These are phyloP conservation scores for Anacardium occidentale DNA, from an alignment of 345 rosid genomes.

Conservation along the genomic window DNA sequence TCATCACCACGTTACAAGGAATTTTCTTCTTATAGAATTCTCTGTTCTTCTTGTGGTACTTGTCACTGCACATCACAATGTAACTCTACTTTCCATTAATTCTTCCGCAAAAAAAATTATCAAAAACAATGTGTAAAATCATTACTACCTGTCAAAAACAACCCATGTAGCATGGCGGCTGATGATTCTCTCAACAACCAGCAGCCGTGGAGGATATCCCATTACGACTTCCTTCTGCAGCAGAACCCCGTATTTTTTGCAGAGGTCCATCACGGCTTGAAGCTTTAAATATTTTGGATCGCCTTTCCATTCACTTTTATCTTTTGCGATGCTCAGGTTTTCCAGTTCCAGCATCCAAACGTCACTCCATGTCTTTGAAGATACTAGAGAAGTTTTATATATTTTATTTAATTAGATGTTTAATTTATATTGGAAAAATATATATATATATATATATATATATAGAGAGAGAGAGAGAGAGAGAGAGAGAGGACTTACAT, in stretches of 20 bases:
- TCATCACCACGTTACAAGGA: conserved; percentile 48
- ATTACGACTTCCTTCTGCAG: conserved; percentile 47
- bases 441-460: too few relatives aligned
- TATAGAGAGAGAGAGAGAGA: not conserved
- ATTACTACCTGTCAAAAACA: conserved; percentile 39
- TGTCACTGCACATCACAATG: conserved; percentile 9
- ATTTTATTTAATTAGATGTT: too few relatives aligned
- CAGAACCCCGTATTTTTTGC: conserved; percentile 39
- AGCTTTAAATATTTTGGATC: conserved; percentile 42
- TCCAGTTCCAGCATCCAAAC: conserved; percentile 50
- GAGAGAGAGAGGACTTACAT: conserved; percentile 22
- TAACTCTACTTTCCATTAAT: too few relatives aligned
- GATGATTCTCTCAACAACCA: conserved; percentile 36
- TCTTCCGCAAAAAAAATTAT: too few relatives aligned
- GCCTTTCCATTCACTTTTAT: conserved; percentile 24
- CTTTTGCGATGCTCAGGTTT: conserved; percentile 28
- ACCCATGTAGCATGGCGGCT: conserved; percentile 52
- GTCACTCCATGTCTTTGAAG: conserved; percentile 38
- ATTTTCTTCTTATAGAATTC: conserved; percentile 37
- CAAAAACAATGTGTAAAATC: too few relatives aligned
- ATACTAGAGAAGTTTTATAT: conserved; percentile 28
- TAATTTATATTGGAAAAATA: too few relatives aligned
- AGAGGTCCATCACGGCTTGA: conserved; percentile 42
- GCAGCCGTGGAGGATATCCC: conserved; percentile 45
- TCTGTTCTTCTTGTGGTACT: conserved; percentile 38